These are phyloP conservation scores for Entrophospora sp. DNA, from an alignment of 192 early-diverging fungal species.

Conservation along the genomic window DNA sequence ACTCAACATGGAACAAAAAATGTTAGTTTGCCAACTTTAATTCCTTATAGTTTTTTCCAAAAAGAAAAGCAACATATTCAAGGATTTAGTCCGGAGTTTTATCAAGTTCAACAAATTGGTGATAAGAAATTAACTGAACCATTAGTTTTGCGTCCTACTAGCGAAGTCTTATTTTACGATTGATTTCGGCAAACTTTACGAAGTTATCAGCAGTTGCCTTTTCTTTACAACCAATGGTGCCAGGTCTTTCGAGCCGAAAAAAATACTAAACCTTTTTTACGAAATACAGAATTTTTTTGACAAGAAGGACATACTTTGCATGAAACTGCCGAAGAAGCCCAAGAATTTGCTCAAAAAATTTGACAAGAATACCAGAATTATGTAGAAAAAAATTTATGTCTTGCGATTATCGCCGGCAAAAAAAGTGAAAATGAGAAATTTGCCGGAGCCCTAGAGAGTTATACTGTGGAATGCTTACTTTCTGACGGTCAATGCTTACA, in stretches of 20 bases:
- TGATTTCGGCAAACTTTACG: neutral
- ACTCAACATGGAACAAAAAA: neutral
- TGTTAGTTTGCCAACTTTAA: conserved; percentile 7
- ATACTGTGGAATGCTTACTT: conserved; percentile 6
- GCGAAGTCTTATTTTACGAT: conserved; percentile 10
- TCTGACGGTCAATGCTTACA: conserved; percentile 14
- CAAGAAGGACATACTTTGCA: conserved; percentile 8
- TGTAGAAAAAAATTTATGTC: neutral
- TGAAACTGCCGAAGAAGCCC: neutral
- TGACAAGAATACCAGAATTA: neutral
- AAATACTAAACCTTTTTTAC: conserved; percentile 9
- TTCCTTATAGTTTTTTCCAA: neutral
- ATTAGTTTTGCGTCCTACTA: conserved; percentile 10
- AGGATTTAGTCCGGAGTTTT: conserved; percentile 4
- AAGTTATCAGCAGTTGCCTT: conserved; percentile 7
- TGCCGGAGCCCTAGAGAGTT: conserved; percentile 6
- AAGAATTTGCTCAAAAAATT: neutral
- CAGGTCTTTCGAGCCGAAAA: conserved; percentile 10
- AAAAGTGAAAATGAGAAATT: neutral
- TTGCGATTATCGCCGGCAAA: neutral
- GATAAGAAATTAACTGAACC: neutral
- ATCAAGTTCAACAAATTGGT: neutral
- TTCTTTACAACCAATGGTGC: conserved; percentile 8
- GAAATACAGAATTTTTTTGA: conserved; percentile 11
- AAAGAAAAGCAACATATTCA: conserved; percentile 12